Base-by-base conservation (phyloP, 2,329 filamentous ascomycete genomes). In the Cordyceps tenuipes region DNA sequence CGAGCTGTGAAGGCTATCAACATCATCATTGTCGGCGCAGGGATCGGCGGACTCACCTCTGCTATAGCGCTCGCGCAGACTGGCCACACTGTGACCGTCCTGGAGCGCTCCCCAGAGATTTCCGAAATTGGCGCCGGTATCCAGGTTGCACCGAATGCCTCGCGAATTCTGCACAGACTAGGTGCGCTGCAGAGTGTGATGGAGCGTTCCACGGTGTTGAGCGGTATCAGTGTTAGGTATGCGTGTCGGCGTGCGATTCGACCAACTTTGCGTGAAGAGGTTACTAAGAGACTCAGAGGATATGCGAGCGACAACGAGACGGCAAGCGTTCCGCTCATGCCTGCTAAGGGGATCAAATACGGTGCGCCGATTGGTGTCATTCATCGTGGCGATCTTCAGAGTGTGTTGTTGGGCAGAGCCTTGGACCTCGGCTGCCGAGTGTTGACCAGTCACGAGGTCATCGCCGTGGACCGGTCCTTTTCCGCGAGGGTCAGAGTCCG, bases 141-240 rank as follows among this genome's bases (percentile, higher is more conserved):
- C 64, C 90, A 95, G 70, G 79, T 93, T 61, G 88, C 90, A 0
- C 90, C 90, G 0, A 95, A 94, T 65, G 88, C 93, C 81, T 85
- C 86, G 3, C 82, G 88, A 2, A 88, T 94, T 9, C 79, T 94
- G 13, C 86, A 90, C 68, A 77, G 80, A 15, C 75, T 92, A 44
- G 89, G 86, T 10, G 87, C 88, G 61, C 93, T 89, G 89, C 74
- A 80, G 19, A 77, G 80, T 17, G 90, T 94, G 63, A 64, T 69
- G 47, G 64, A 68, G 19, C 59, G 65, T 31, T 67, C 66, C 2
- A 62, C 66, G n/a, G 65, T 70, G 2, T 54, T 68, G 17, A 63
- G 68, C 19, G 63, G 65, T 15, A 68, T 67, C 26, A 73, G 69
- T 10, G 66, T 71, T 36, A 66, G 70, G 65, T 68, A 67, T 66